phyloP scores from a whole-genome alignment of 176 grass and related monocot genomes.

The Bolboschoenus planiculmis region DNA sequence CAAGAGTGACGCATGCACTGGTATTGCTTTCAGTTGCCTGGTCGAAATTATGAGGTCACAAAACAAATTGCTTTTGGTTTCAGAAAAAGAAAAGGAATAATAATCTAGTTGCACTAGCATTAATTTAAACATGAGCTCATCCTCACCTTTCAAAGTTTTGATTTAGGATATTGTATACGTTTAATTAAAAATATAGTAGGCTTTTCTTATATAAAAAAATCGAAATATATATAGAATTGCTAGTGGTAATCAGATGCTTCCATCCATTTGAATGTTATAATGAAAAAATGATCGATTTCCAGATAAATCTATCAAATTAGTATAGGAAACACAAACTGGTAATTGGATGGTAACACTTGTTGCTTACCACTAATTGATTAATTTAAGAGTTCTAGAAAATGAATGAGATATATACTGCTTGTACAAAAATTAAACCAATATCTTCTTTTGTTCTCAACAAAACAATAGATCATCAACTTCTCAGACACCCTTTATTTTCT shows the following conservation, averaged over 20 bases:
- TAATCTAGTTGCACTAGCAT: not conserved
- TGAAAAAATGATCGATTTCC: not conserved
- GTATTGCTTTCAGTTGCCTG: not conserved
- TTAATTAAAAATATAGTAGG: no score
- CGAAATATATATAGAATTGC: no score
- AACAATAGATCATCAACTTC: not conserved
- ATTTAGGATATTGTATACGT: no score
- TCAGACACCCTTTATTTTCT: not conserved
- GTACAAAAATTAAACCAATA: not conserved
- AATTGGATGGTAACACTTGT: not conserved
- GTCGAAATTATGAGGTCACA: not conserved
- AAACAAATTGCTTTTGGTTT: not conserved
- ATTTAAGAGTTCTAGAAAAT: not conserved
- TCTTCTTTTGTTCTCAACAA: not conserved
- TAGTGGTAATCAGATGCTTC: not conserved
- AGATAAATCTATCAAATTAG: not conserved
- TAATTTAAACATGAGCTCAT: no score
- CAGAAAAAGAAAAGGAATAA: no score
- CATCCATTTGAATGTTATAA: not conserved
- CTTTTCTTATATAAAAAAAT: no score
- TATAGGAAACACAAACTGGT: not conserved
- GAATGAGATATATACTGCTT: not conserved
- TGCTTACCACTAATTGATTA: not conserved
- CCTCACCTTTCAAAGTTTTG: no score
- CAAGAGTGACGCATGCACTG: not conserved